Evolutionary conservation across 306 rosid species (phyloP), one percentile per base, ranked within the genome.

Genomic region (Sesbania bispinosa): DNA sequence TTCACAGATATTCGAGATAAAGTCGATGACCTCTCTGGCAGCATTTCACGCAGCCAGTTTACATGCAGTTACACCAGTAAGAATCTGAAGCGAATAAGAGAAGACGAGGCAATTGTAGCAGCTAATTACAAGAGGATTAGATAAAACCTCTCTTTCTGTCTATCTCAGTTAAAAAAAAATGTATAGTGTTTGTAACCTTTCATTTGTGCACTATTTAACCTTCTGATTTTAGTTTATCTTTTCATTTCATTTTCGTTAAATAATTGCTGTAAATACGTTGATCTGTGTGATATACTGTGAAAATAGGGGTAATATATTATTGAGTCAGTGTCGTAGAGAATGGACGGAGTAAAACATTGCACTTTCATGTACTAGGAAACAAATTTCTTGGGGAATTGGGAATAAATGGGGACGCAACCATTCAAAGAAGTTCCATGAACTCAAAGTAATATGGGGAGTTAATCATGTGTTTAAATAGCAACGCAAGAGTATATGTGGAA

Each of bases 121-220:
- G 75, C 83, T 63, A 84, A 76, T 23, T 85, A 48, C 79, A 89
- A 89, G 72, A 83, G 79, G 79, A 82, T 82, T 60, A 72, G 79
- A 75, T 83, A 83, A 88, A 39, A n/a, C n/a, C 24, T 52, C 0
- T 19, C 4, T 8, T 8, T 0, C n/a, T n/a, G 29, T 64, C 19
- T 53, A 7, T 26, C 6, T n/a, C n/a, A n/a, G n/a, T n/a, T n/a
- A n/a, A n/a, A n/a, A n/a, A n/a, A n/a, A n/a, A n/a, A n/a, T n/a
- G n/a, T n/a, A n/a, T n/a, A n/a, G n/a, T n/a, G n/a, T n/a, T n/a
- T n/a, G n/a, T n/a, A n/a, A n/a, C n/a, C n/a, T n/a, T n/a, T n/a
- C 41, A 2, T 32, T 14, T 0, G 41, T 36, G 7, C 6, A 1
- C 14, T 47, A 29, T 27, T 75, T 43, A 10, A 26, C 48, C 21